Conservation (phyloP, 495 filamentous ascomycete species). For the Delitschia confertaspora region DNA sequence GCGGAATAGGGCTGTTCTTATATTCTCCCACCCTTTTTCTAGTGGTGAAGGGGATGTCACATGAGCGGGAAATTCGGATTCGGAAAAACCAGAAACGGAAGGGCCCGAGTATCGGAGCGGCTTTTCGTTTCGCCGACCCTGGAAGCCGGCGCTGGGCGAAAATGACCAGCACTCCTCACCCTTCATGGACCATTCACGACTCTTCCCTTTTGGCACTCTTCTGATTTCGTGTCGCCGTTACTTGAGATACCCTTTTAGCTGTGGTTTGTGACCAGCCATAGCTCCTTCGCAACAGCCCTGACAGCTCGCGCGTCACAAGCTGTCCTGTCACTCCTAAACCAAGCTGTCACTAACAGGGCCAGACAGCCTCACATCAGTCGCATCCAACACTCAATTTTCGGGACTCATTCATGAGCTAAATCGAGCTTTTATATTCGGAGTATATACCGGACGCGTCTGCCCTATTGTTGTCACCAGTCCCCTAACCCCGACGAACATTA, state of each 20-base stretch:
- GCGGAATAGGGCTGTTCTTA: too few species aligned
- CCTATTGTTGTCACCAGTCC: constrained; percentile 2
- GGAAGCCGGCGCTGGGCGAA: not conserved
- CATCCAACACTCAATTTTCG: too few species aligned
- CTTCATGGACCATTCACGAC: not conserved
- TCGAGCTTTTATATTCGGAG: not conserved
- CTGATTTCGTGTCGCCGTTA: not conserved
- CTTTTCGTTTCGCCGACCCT: too few species aligned
- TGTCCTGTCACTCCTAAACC: constrained; percentile 1
- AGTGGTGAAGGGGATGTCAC: too few species aligned
- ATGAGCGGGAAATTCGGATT: too few species aligned
- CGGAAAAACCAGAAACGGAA: too few species aligned
- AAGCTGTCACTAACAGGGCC: too few species aligned
- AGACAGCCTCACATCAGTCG: too few species aligned
- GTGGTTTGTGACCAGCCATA: too few species aligned
- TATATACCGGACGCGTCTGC: constrained; percentile 7
- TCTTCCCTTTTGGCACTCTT: not conserved
- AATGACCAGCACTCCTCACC: not conserved
- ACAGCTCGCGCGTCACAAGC: not conserved
- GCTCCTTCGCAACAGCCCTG: not conserved
- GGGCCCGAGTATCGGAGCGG: too few species aligned
- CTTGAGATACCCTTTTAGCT: too few species aligned
- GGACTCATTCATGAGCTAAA: constrained; percentile 25
- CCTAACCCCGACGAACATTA: constrained; percentile 14
- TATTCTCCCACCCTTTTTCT: too few species aligned